These are phyloP conservation scores for Candida fluviatilis DNA, from an alignment of 805 yeast genomes.

Conservation along the genomic window DNA sequence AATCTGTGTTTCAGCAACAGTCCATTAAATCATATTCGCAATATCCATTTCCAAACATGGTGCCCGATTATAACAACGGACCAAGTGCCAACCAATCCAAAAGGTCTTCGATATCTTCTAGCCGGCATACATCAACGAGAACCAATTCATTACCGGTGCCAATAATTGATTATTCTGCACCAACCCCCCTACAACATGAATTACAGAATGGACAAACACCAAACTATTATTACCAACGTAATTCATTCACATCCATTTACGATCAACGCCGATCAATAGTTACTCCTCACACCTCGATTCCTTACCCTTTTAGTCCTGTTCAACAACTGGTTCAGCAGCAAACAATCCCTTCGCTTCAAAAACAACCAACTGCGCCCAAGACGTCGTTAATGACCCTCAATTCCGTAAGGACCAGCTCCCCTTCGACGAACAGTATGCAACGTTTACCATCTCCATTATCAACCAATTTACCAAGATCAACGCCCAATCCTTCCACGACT, in stretches of 20 bases:
- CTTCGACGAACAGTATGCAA: constrained; percentile 2
- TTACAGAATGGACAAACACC: not conserved
- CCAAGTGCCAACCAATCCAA: not conserved
- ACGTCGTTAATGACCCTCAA: not conserved
- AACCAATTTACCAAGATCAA: constrained; percentile 4
- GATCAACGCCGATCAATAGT: constrained; percentile 5
- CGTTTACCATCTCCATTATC: constrained; percentile 5
- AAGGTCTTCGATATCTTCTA: not conserved
- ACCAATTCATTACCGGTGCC: constrained; percentile 21
- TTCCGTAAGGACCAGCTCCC: constrained; percentile 3
- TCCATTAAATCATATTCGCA: constrained; percentile 8
- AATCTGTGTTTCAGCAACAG: not conserved
- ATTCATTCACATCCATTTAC: constrained; percentile 18
- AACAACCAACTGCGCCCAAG: constrained; percentile 6
- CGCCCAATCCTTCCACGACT: constrained; percentile 2
- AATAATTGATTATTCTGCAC: constrained; percentile 9
- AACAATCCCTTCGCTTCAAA: constrained; percentile 2
- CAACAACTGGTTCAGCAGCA: not conserved
- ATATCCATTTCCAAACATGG: constrained; percentile 16
- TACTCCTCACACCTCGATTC: constrained; percentile 1
- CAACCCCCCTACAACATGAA: constrained; percentile 3
- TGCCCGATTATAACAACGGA: not conserved
- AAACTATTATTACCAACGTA: constrained; percentile 13
- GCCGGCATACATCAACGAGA: constrained; percentile 7
- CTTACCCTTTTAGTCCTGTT: not conserved